Evolutionary conservation across 257 asterid species (phyloP), one percentile per base, ranked within the genome.

Genomic region (Linderniella brevidens): DNA sequence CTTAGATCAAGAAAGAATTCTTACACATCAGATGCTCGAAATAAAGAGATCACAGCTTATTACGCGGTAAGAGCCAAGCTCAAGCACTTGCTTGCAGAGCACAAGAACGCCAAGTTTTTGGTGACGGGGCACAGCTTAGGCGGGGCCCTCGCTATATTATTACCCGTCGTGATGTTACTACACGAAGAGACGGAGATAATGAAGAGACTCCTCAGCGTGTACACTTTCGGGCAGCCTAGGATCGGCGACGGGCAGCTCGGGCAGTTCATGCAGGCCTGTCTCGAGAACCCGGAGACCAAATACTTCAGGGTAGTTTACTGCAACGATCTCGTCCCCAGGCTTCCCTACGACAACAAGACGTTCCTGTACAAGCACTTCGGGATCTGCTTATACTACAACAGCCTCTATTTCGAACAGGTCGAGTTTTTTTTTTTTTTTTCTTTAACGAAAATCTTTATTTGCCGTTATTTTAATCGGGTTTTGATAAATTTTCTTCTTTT

Each of bases 61-160:
- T 63, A 72, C 56, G 62, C 69, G 12, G 78, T 80, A 17, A 68
- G 67, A 59, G 63, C 60, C 15, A 78, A 69, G 45, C 79, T 88
- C 46, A 74, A 62, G 60, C 62, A 65, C 20, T 25, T 88, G 60
- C 79, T 88, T 25, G 29, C 58, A 43, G 78, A 80, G 68, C 84
- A 88, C 74, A 54, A 54, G 52, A 68, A 78, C 5, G 94, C 98
- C 0, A 78, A 71, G 37, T 69, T 88, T 67, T 72, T 81, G 13
- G 80, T 80, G 17, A 84, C 94, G 0, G 98, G 98, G 20, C 98
- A 88, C 60, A 88, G 98, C 60, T 67, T 88, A 25, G 98, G 98
- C 9, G 98, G 96, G 55, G 96, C 98, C 13, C 64, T 88, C 14
- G 93, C 98, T 10, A 75, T 88, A 64, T 19, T 88, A 67, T 78